These are phyloP conservation scores for Melanogaster broomeanus DNA, from an alignment of 768 basidiomycete species.

Conservation along the genomic window DNA sequence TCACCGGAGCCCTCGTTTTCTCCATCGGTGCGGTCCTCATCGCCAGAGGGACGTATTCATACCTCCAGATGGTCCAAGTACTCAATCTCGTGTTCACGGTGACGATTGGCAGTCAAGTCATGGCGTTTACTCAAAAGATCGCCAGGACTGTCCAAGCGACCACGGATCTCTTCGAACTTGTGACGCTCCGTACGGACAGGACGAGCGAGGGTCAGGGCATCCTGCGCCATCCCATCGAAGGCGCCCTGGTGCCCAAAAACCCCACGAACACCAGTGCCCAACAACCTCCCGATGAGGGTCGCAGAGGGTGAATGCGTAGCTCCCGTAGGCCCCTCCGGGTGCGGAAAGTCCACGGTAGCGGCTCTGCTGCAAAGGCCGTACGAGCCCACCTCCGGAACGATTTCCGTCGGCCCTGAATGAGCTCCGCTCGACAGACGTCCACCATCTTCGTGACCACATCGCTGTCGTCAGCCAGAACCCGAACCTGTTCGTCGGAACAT, in stretches of 20 bases:
- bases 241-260: conserved; percentile 68
- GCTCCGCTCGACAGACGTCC: conserved; percentile 60
- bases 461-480: conserved; percentile 88
- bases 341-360: conserved; percentile 91
- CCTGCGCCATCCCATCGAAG: conserved; percentile 63
- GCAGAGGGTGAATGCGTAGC: conserved; percentile 83
- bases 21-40: conserved; percentile 90
- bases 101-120: conserved; percentile 85
- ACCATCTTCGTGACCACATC: conserved; percentile 82
- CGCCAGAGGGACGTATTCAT: conserved; percentile 76
- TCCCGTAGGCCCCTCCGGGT: conserved; percentile 91
- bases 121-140: conserved; percentile 84
- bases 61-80: conserved; percentile 87
- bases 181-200: conserved; percentile 51
- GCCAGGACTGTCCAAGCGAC: conserved; percentile 88
- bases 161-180: conserved; percentile 70
- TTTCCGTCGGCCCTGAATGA: conserved; percentile 58
- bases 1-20: conserved; percentile 89
- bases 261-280: conserved; percentile 76
- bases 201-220: conserved; percentile 76
- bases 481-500: conserved; percentile 86
- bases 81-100: conserved; percentile 92
- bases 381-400: conserved; percentile 67
- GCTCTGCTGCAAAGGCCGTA: conserved; percentile 87
- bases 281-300: conserved; percentile 65